Evolutionary conservation across 371 early-diverging fungal species (phyloP).

Genomic region (Choanephora cucurbitarum): DNA sequence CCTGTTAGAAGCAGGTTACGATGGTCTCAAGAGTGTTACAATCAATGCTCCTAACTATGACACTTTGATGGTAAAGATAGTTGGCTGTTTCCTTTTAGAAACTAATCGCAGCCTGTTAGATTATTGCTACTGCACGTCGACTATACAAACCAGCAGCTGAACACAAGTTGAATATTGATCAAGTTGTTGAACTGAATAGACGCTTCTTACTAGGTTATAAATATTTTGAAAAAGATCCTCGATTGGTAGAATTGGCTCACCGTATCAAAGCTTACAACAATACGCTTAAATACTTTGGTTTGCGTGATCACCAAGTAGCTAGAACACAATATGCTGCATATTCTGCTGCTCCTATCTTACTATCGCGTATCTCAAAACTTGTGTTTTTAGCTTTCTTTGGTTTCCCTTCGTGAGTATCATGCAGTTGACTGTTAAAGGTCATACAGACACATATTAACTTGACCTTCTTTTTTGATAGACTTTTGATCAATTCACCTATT

Average conservation of each 20-base stretch:
- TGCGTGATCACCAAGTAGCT: slow-evolving; percentile 86
- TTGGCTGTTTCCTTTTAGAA: neutral
- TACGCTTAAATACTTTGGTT: slow-evolving; percentile 74
- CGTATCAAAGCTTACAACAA: slow-evolving; percentile 78
- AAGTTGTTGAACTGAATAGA: slow-evolving; percentile 70
- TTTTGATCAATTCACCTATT: slow-evolving; percentile 66
- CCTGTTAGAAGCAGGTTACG: slow-evolving; percentile 64
- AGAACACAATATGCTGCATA: slow-evolving; percentile 57
- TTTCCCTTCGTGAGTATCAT: slow-evolving; percentile 58
- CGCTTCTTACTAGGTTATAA: slow-evolving; percentile 68
- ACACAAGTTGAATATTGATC: slow-evolving; percentile 59
- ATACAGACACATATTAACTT: slow-evolving; percentile 6
- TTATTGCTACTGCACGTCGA: slow-evolving; percentile 74
- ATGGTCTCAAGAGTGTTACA: slow-evolving; percentile 76
- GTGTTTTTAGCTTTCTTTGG: slow-evolving; percentile 63
- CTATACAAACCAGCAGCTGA: slow-evolving; percentile 67
- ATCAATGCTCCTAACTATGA: slow-evolving; percentile 83
- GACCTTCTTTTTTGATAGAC: slow-evolving; percentile 30
- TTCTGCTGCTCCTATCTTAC: slow-evolving; percentile 58
- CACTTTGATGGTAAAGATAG: slow-evolving; percentile 58
- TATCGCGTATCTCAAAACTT: slow-evolving; percentile 58
- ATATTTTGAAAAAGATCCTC: slow-evolving; percentile 59
- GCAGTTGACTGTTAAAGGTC: neutral
- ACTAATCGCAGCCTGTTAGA: slow-evolving; percentile 16
- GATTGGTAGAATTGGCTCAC: slow-evolving; percentile 54